Percentiles rank a stretch among this genome's conserved stretches.
Evolutionary conservation across 202 grass and related monocot genomes (phyloP).

Genomic region (Musa balbisiana): DNA sequence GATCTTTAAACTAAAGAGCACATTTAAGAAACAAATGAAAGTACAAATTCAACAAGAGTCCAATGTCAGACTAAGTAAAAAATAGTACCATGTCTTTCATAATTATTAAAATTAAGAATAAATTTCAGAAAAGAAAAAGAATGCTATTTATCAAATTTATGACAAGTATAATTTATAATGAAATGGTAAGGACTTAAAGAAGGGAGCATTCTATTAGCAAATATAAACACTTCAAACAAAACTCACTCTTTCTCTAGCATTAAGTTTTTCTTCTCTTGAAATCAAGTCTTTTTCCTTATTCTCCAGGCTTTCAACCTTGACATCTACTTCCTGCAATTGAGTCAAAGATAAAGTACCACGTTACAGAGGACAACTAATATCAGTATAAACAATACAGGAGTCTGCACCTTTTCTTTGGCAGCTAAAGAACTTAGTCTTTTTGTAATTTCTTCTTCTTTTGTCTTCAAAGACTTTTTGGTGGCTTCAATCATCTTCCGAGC

Average conservation of each 20-base stretch:
- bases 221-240: not conserved
- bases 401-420: conserved; percentile 61
- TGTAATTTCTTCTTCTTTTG: conserved; percentile 62
- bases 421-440: conserved; percentile 43
- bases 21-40: no score
- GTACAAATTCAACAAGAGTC: no score
- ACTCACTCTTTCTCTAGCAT: conserved; percentile 65
- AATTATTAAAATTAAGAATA: no score
- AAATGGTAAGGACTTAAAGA: no score
- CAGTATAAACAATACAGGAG: not conserved
- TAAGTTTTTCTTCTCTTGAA: conserved; percentile 51
- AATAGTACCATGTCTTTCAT: no score
- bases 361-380: not conserved
- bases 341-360: conserved; percentile 14
- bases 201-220: no score
- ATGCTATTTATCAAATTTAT: no score
- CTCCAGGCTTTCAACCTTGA: conserved; percentile 43
- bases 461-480: conserved; percentile 46
- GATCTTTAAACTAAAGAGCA: no score
- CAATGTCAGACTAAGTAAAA: no score
- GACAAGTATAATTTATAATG: no score
- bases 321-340: conserved; percentile 52
- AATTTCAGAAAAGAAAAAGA: no score
- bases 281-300: conserved; percentile 47
- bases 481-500: conserved; percentile 45